Conservation (phyloP, 225 moss, liverwort and hornwort genomes). For the Lunularia cruciata region DNA sequence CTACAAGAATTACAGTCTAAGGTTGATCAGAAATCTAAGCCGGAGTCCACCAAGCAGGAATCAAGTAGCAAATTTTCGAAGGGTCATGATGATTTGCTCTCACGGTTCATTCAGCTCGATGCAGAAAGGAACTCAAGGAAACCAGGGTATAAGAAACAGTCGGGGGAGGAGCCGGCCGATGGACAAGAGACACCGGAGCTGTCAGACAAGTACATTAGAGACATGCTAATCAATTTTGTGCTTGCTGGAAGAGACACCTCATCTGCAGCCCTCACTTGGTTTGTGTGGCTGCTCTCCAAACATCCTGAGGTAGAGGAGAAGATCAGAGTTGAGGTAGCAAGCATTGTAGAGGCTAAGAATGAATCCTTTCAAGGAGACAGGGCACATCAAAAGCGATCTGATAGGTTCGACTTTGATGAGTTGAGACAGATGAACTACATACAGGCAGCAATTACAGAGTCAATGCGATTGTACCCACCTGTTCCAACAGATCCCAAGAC, state of each 20-base stretch:
- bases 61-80: constrained; percentile 5
- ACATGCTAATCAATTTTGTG: constrained; percentile 47
- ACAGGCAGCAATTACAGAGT: constrained; percentile 45
- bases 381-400: background rate
- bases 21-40: no score
- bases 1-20: constrained; percentile 13
- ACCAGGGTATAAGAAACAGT: constrained; percentile 38
- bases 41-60: constrained; percentile 10
- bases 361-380: background rate
- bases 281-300: constrained; percentile 31
- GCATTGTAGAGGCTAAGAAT: background rate
- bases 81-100: constrained; percentile 35
- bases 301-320: constrained; percentile 42
- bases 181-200: constrained; percentile 37
- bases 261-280: constrained; percentile 40
- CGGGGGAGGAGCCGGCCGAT: constrained; percentile 36
- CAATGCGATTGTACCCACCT: constrained; percentile 44
- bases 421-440: constrained; percentile 39
- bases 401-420: constrained; percentile 30
- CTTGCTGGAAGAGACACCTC: constrained; percentile 54
- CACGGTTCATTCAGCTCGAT: constrained; percentile 46
- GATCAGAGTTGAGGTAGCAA: constrained; percentile 26
- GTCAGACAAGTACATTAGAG: constrained; percentile 35
- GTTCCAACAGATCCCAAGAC: constrained; percentile 29
- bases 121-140: constrained; percentile 25